A percentile compares a stretch with the other conserved stretches of the same genome.
phyloP scores from a whole-genome alignment of 164 flowering plant genomes.

The Euptelea pleiosperma region DNA sequence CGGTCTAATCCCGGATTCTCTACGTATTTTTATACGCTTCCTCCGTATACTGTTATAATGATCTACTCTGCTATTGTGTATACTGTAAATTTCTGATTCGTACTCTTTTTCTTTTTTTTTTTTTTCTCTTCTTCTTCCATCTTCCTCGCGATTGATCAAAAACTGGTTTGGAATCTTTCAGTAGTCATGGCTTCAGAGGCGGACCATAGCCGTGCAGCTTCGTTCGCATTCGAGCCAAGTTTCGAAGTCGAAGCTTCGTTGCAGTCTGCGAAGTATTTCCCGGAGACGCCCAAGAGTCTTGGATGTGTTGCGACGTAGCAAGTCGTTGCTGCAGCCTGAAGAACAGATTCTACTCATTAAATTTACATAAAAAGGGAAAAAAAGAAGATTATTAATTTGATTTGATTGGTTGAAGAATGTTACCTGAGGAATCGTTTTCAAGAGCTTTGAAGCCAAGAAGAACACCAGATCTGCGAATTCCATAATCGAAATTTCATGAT shows the following conservation, averaged over 20 bases:
- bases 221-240: constrained; percentile 40
- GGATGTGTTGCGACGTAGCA: constrained; percentile 90
- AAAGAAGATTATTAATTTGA: not conserved
- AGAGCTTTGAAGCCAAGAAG: constrained; percentile 74
- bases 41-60: too few species aligned
- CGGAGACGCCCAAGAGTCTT: constrained; percentile 50
- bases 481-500: not conserved
- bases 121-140: not conserved
- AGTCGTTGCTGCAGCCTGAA: constrained; percentile 94
- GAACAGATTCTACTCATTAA: not conserved
- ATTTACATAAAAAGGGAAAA: not conserved
- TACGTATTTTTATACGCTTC: too few species aligned
- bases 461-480: constrained; percentile 60
- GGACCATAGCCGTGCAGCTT: constrained; percentile 68
- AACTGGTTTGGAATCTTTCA: constrained; percentile 10
- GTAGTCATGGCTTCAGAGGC: constrained; percentile 64
- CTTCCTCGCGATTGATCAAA: not conserved
- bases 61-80: too few species aligned
- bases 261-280: constrained; percentile 85
- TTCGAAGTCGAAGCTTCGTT: constrained; percentile 71
- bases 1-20: too few species aligned
- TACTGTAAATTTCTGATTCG: too few species aligned
- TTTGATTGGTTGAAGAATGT: too few species aligned
- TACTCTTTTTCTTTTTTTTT: not conserved
- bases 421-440: constrained; percentile 95